These are phyloP conservation scores for Vaccinium vitisidaea DNA, from an alignment of 148 eudicot genomes.

Conservation along the genomic window DNA sequence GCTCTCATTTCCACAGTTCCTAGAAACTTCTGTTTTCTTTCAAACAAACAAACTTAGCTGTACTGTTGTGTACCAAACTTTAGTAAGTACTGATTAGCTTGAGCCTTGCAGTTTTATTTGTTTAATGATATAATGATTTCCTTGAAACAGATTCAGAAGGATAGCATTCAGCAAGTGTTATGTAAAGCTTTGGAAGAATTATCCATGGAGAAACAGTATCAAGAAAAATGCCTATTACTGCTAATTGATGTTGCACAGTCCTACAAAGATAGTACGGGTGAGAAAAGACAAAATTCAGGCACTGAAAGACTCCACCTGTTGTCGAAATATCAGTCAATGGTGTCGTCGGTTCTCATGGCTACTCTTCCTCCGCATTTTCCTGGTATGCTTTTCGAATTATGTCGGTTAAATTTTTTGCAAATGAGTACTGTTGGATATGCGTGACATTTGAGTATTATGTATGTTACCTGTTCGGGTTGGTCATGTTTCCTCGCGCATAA, in stretches of 20 bases:
- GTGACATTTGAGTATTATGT: neutral
- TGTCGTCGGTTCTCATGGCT: slow-evolving; percentile 82
- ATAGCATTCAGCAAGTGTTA: slow-evolving; percentile 54
- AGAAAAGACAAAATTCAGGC: slow-evolving; percentile 34
- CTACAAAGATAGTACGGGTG: slow-evolving; percentile 33
- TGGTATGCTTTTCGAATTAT: slow-evolving; percentile 43
- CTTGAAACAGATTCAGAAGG: slow-evolving; percentile 50
- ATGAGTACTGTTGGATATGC: neutral
- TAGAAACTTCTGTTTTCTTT: neutral
- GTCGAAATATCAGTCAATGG: slow-evolving; percentile 69
- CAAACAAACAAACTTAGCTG: neutral
- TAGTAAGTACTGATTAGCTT: neutral
- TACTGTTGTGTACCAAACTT: neutral
- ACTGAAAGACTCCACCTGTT: slow-evolving; percentile 42
- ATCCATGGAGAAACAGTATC: slow-evolving; percentile 61
- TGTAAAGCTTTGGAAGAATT: slow-evolving; percentile 77
- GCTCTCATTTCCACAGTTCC: neutral
- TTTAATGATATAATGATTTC: neutral
- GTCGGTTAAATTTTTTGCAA: neutral
- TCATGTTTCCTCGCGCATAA: neutral
- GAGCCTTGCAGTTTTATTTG: neutral
- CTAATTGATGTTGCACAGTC: slow-evolving; percentile 57
- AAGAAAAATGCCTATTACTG: slow-evolving; percentile 68
- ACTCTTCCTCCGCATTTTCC: slow-evolving; percentile 88
- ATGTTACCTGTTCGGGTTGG: neutral